These are phyloP conservation scores for Coelomomyces lativittatus DNA, from an alignment of 371 early-diverging fungal genomes.

Conservation along the genomic window DNA sequence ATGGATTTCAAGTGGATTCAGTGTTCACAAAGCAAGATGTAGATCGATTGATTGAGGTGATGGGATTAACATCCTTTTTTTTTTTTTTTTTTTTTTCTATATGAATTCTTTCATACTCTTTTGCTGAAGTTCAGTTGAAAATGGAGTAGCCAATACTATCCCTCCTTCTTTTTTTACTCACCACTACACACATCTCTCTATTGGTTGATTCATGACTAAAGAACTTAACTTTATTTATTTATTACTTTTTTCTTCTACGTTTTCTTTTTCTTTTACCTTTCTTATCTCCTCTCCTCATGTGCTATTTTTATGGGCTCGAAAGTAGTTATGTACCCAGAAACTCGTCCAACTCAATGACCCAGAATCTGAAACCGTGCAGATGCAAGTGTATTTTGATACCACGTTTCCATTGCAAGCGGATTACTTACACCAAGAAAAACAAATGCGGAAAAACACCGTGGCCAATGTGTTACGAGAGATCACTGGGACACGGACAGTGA, in stretches of 20 bases:
- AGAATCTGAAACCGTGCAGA: slow-evolving; percentile 18
- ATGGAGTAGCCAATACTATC: neutral
- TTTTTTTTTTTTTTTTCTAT: neutral
- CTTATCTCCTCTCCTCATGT: no score
- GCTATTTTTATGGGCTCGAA: no score
- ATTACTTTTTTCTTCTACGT: no score
- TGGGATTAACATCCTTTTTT: no score
- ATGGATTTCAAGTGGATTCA: slow-evolving; percentile 19
- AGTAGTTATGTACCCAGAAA: slow-evolving; percentile 8
- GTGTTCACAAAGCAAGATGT: slow-evolving; percentile 24
- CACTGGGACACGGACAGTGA: slow-evolving; percentile 8
- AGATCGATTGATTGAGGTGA: slow-evolving; percentile 18
- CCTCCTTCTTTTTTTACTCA: no score
- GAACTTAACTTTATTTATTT: no score
- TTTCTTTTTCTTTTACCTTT: no score
- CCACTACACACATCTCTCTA: no score
- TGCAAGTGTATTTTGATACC: slow-evolving; percentile 39
- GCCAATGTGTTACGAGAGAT: slow-evolving; percentile 16
- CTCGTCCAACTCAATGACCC: slow-evolving; percentile 10
- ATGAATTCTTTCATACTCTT: no score
- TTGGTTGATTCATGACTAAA: no score
- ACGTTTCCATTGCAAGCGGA: slow-evolving; percentile 31
- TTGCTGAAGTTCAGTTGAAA: neutral
- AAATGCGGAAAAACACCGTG: slow-evolving; percentile 9
- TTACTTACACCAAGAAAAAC: slow-evolving; percentile 24